Percentiles rank a stretch among this genome's conserved stretches.
These are phyloP conservation scores for Coelastrella sp. DNA, from an alignment of 139 green algal genomes.

Conservation along the genomic window DNA sequence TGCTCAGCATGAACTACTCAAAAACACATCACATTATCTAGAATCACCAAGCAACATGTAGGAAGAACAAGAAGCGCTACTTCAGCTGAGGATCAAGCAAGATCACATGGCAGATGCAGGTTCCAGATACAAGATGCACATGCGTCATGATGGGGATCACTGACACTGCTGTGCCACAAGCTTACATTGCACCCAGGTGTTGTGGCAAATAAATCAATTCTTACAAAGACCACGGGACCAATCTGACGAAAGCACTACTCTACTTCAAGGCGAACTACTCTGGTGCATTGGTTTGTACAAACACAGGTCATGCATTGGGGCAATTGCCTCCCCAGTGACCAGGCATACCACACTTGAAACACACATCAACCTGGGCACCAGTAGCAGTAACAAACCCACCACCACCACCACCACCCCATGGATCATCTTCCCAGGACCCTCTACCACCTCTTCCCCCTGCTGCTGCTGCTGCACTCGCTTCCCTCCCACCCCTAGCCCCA, in stretches of 20 bases:
- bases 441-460: neutral
- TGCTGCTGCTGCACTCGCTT: neutral
- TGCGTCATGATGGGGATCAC: too few relatives aligned
- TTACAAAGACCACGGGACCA: neutral
- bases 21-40: too few relatives aligned
- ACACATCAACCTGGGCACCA: conserved; percentile 3
- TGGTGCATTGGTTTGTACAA: neutral
- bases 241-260: neutral
- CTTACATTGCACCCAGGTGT: too few relatives aligned
- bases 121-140: too few relatives aligned
- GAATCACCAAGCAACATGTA: too few relatives aligned
- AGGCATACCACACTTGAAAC: conserved; percentile 41
- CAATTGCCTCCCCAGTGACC: conserved; percentile 41
- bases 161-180: too few relatives aligned
- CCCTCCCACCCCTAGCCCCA: neutral
- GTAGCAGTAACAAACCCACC: conserved; percentile 38
- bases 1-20: too few relatives aligned
- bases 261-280: neutral
- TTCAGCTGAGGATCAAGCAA: too few relatives aligned
- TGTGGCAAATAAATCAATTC: too few relatives aligned
- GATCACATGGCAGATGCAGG: too few relatives aligned
- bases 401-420: neutral
- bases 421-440: neutral
- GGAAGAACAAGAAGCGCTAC: too few relatives aligned
- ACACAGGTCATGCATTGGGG: conserved; percentile 17